Percentiles rank a stretch among this genome's conserved stretches.
These are phyloP conservation scores for Prosopis cineraria DNA, from an alignment of 306 rosid species.

Conservation along the genomic window DNA sequence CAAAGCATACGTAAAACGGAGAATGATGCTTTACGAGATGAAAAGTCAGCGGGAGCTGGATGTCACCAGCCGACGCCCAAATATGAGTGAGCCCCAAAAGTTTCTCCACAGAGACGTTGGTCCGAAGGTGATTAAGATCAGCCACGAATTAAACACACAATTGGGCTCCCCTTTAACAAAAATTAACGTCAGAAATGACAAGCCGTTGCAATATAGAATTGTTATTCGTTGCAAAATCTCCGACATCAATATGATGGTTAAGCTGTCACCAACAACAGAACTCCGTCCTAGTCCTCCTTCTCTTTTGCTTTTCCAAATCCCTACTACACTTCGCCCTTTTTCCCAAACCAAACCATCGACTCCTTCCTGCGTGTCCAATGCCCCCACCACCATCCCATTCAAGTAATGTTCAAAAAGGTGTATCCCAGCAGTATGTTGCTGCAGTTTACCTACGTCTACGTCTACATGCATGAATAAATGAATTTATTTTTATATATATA, in stretches of 20 bases:
- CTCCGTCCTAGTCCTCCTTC: background rate
- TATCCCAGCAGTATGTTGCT: constrained; percentile 35
- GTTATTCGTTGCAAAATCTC: background rate
- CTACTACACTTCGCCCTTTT: background rate
- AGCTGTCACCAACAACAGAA: constrained; percentile 13
- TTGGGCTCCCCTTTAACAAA: background rate
- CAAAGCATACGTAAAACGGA: background rate
- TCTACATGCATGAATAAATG: constrained; percentile 55
- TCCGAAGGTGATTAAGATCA: background rate
- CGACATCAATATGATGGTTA: background rate
- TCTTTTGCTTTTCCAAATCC: background rate
- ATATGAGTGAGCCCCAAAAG: background rate
- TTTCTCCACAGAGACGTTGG: background rate
- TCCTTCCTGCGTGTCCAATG: background rate
- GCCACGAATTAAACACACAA: background rate
- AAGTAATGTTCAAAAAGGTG: constrained; percentile 20
- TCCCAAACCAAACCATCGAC: background rate
- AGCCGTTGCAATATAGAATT: background rate
- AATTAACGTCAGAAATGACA: background rate
- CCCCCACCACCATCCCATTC: constrained; percentile 21
- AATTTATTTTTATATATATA: constrained; percentile 24
- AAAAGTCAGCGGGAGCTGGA: background rate
- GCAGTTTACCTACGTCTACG: constrained; percentile 49
- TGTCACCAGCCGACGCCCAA: background rate
- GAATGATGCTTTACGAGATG: background rate